Base-by-base conservation (phyloP, 176 grass and related monocot genomes). In the Tillandsia fasciculata region DNA sequence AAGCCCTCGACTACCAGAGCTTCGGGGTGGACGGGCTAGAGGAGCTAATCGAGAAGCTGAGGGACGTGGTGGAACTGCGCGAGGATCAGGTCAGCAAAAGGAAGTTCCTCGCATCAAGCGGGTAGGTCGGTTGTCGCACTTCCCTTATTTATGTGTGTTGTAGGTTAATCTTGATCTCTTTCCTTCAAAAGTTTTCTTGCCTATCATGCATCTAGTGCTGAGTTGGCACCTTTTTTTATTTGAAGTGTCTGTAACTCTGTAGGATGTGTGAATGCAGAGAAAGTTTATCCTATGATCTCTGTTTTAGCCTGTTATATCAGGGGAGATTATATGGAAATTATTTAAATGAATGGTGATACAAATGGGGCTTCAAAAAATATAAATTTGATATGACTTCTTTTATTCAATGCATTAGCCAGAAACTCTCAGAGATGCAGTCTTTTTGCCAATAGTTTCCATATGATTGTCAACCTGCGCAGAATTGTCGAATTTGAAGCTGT, bases 21-120 rank as follows among this genome's bases (percentile, higher is more conserved):
- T 90, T 87, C 51, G 82, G 89, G 72, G 84, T 90, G 14, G 50
- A 82, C 74, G 69, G 74, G 66, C 67, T 92, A 76, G 86, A 85
- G 82, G 82, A 92, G 68, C 78, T 92, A 8, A 71, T 90, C 63
- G 71, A 90, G 78, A 97, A 90, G 82, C 49, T 97, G 17, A 77
- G 74, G 69, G 93, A 97, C 74, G 86, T 84, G 20, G 89, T 97
- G 14, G 27, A 69, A 72, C 64, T 92, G 74, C 61, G 49, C 18
- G 74, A 79, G 63, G 84, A 90, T 83, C 71, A 70, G 42, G 12
- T 18, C 11, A 79, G 63, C 76, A 83, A 89, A 72, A 67, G 51
- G 61, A 92, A 79, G 77, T 97, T 83, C 79, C 72, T 97, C 66
- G 50, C 70, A 65, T 83, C 83, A 12, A 79, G 18, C 4, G 14